Percentiles rank a stretch among this genome's conserved stretches.
Conservation (phyloP, 768 basidiomycete species). For the Tulasnella sp. region DNA sequence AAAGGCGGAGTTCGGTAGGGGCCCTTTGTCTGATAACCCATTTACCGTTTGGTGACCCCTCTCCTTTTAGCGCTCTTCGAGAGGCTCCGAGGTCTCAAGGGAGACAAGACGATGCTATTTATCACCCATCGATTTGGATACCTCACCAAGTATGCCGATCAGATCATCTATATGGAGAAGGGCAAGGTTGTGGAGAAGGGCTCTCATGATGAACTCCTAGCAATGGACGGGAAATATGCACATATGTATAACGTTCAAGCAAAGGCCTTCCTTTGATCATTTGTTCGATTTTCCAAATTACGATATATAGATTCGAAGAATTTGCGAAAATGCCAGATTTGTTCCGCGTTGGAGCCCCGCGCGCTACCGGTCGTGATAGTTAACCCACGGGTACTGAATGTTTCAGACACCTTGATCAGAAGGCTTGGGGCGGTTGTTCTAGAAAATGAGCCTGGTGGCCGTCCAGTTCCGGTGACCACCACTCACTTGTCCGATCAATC, state of each 20-base stretch:
- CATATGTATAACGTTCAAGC: constrained; percentile 28
- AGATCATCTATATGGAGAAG: constrained; percentile 30
- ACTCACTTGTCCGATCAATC: background rate
- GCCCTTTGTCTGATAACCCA: background rate
- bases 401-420: background rate
- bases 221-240: constrained; percentile 25
- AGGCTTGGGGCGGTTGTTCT: background rate
- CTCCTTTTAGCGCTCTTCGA: constrained; percentile 25
- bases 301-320: background rate
- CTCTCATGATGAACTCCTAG: constrained; percentile 27
- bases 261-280: constrained; percentile 21
- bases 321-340: background rate
- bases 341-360: background rate
- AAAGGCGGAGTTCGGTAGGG: constrained; percentile 42
- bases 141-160: constrained; percentile 29
- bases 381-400: background rate
- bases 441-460: too few relatives aligned
- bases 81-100: constrained; percentile 21
- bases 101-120: constrained; percentile 29
- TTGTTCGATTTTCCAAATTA: background rate
- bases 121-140: constrained; percentile 29
- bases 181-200: constrained; percentile 26
- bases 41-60: constrained; percentile 1
- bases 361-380: background rate
- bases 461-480: too few relatives aligned